Evolutionary conservation across 345 rosid genomes (phyloP), one percentile per base, ranked within the genome.

Genomic region (Eucalyptus marginata): DNA sequence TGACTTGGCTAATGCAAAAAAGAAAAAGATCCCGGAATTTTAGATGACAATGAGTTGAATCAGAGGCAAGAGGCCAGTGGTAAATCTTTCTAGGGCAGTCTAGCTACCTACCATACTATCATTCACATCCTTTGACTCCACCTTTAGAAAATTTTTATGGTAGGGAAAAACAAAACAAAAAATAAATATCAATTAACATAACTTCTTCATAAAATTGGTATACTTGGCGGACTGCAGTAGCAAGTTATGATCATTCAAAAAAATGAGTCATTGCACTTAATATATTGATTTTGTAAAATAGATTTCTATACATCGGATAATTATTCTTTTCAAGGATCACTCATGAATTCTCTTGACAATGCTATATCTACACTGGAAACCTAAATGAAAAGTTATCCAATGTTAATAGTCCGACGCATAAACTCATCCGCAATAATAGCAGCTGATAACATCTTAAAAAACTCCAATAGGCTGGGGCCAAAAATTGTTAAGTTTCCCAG

Each of bases 101-200:
- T 66, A 66, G 66, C 31, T 59, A 59, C 15, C 31, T 25, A 27
- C 31, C n/a, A 59, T 59, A 5, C 66, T 11, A 59, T 2, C 79
- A 66, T 66, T 31, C 79, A 66, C 22, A 66, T 66, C 22, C 79
- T 66, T 66, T 31, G 40, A 66, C 18, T 66, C 79, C 43, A 31
- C 79, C 5, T n/a, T 14, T 4, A n/a, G n/a, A n/a, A 13, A n/a
- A 31, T 0, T 8, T 16, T 31, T 11, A 31, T 1, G 10, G 22
- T 66, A 31, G 22, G 43, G 79, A 36, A 56, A 56, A 56, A 24
- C 18, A n/a, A 15, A 59, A 64, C 27, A 64, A 62, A n/a, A n/a
- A n/a, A n/a, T 4, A n/a, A 64, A n/a, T n/a, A 64, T 64, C 18
- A 20, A 22, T 56, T 22, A 56, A 56, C 4, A 7, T n/a, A 14